These are phyloP conservation scores for Corylus heterophylla DNA, from an alignment of 306 rosid genomes.

Conservation along the genomic window DNA sequence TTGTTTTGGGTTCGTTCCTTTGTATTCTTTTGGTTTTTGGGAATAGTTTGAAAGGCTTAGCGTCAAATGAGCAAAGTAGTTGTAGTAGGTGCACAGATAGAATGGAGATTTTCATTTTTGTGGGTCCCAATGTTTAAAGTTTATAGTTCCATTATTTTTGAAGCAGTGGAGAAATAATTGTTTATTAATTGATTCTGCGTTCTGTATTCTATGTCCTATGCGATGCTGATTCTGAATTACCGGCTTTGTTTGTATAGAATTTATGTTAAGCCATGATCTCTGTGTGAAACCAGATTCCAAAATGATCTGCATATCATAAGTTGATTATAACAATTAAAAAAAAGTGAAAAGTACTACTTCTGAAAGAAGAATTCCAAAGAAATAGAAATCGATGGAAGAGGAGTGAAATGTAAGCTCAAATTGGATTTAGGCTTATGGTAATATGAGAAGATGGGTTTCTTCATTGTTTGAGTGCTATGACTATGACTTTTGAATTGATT, in stretches of 20 bases:
- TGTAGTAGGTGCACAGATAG: not conserved
- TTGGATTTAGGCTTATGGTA: not conserved
- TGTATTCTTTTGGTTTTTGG: constrained; percentile 1
- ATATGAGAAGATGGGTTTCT: constrained; percentile 2
- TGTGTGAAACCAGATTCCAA: not conserved
- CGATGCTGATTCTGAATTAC: not conserved
- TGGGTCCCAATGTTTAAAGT: constrained; percentile 11
- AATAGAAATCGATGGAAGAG: not conserved
- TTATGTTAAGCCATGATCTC: not conserved
- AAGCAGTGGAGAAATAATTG: not conserved
- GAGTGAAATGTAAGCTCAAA: not conserved
- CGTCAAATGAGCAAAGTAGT: not conserved
- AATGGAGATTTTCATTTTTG: not conserved
- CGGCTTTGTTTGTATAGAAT: not conserved
- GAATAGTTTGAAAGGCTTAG: not conserved
- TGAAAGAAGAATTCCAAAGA: not conserved
- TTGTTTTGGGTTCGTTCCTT: constrained; percentile 3
- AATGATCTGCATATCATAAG: not conserved
- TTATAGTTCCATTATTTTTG: not conserved
- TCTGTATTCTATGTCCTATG: not conserved
- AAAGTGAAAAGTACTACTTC: not conserved
- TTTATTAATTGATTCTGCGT: not conserved
- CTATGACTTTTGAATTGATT: not conserved
- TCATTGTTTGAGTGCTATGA: not conserved
- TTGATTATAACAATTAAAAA: not conserved